Percentiles rank a stretch among this genome's conserved stretches.
Conservation (phyloP, 306 rosid species). For the Canavalia ensiformis region DNA sequence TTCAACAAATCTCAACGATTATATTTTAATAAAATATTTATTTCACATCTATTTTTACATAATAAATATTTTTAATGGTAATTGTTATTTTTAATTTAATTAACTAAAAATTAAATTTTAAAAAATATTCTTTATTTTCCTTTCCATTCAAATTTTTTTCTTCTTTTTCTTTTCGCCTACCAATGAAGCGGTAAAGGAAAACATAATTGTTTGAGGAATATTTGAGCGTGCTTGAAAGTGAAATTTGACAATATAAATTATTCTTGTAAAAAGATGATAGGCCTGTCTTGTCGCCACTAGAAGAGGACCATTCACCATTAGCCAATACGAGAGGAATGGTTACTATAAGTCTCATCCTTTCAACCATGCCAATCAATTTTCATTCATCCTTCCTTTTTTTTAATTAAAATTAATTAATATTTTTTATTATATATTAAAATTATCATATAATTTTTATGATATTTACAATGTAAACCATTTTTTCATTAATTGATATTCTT, state of each 20-base stretch:
- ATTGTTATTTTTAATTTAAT: too few relatives aligned
- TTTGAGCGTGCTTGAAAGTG: neutral
- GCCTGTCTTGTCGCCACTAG: neutral
- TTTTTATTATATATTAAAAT: too few relatives aligned
- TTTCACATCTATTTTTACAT: too few relatives aligned
- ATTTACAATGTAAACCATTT: too few relatives aligned
- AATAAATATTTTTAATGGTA: too few relatives aligned
- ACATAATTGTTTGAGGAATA: conserved; percentile 1
- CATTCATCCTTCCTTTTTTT: neutral
- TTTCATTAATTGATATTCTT: too few relatives aligned
- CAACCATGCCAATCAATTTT: neutral
- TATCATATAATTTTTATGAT: too few relatives aligned
- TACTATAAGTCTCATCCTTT: neutral
- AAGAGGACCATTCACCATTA: conserved; percentile 4
- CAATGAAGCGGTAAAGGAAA: neutral
- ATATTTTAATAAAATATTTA: neutral
- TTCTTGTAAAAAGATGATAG: neutral
- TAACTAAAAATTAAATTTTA: too few relatives aligned
- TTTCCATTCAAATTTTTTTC: too few relatives aligned
- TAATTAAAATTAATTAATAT: neutral
- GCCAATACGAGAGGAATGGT: neutral
- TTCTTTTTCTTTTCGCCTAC: too few relatives aligned
- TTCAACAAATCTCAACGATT: neutral
- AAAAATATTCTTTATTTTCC: too few relatives aligned
- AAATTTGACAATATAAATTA: neutral